Evolutionary conservation across 768 basidiomycete genomes (phyloP).

Genomic region (Clitopilus passeckerianus): DNA sequence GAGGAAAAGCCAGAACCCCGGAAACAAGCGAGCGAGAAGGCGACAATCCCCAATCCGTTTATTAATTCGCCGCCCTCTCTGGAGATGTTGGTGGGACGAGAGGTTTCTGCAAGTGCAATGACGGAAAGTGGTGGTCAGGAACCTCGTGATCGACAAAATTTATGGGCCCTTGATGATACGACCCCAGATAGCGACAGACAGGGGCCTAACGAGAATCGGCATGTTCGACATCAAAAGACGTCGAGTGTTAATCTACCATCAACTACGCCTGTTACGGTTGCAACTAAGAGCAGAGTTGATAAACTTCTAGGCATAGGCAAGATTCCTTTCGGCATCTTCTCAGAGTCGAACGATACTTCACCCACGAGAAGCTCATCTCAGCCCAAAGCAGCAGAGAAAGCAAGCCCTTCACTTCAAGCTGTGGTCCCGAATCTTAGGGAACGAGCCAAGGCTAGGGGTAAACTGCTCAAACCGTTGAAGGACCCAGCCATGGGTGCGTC

Average conservation of each 20-base stretch:
- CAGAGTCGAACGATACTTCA: conserved; percentile 1
- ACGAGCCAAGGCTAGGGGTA: conserved; percentile 12
- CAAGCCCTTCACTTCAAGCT: background rate
- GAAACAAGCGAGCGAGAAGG: conserved; percentile 1
- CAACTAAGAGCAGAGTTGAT: conserved; percentile 9
- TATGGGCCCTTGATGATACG: conserved; percentile 8
- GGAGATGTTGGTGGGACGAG: conserved; percentile 17
- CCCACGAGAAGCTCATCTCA: conserved; percentile 3
- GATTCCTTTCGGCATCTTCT: conserved; percentile 8
- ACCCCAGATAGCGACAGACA: background rate
- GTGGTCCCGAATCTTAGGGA: conserved; percentile 7
- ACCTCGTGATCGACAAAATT: conserved; percentile 5
- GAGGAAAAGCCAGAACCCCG: conserved; percentile 1
- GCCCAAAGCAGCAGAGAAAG: conserved; percentile 7
- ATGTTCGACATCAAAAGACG: conserved; percentile 6
- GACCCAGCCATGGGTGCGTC: conserved; percentile 6
- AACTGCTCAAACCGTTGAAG: conserved; percentile 9
- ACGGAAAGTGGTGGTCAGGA: conserved; percentile 5
- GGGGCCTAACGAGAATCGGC: conserved; percentile 4
- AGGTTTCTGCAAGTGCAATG: background rate
- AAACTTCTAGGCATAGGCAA: conserved; percentile 13
- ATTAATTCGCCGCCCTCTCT: conserved; percentile 40
- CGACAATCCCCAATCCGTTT: conserved; percentile 31
- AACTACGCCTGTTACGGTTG: conserved; percentile 3
- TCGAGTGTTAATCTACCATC: conserved; percentile 2